Conservation (phyloP, 2,329 filamentous ascomycete species). For the Lachnellula subtilissima region DNA sequence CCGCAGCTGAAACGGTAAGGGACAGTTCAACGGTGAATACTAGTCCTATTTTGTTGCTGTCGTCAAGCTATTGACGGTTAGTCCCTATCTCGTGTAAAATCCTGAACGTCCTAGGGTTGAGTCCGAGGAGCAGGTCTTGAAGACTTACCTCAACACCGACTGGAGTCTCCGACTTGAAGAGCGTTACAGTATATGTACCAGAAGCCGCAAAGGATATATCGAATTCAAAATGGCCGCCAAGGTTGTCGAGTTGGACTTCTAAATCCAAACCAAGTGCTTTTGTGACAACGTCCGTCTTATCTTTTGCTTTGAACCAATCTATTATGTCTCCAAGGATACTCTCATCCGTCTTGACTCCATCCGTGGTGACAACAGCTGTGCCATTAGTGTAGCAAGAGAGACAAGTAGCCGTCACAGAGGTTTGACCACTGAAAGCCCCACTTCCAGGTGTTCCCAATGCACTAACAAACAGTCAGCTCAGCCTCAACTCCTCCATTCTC, state of each 20-base stretch:
- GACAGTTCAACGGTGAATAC: conserved; percentile 7
- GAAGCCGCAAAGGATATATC: conserved; percentile 10
- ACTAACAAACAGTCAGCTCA: conserved; percentile 7
- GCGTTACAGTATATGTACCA: conserved; percentile 6
- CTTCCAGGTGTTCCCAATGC: conserved; percentile 7
- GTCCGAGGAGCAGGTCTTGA: not conserved
- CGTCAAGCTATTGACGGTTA: conserved; percentile 1
- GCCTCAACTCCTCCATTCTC: not conserved
- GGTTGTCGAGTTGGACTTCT: conserved; percentile 4
- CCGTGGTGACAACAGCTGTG: conserved; percentile 18
- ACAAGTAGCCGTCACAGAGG: conserved; percentile 11
- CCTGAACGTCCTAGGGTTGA: no score
- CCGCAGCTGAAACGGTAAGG: conserved; percentile 2
- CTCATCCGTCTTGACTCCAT: conserved; percentile 15
- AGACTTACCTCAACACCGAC: not conserved
- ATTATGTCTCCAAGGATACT: conserved; percentile 12
- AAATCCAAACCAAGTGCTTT: conserved; percentile 10
- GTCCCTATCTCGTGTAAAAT: not conserved
- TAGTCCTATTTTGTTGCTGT: conserved; percentile 5
- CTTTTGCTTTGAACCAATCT: conserved; percentile 17
- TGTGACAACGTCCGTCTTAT: conserved; percentile 1
- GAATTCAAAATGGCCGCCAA: conserved; percentile 15
- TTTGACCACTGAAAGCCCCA: not conserved
- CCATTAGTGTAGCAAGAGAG: conserved; percentile 24
- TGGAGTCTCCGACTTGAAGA: conserved; percentile 8